A percentile compares a stretch with the other conserved stretches of the same genome.
phyloP scores from a whole-genome alignment of 2,329 filamentous ascomycete genomes.

The Epichloe gansuensis region DNA sequence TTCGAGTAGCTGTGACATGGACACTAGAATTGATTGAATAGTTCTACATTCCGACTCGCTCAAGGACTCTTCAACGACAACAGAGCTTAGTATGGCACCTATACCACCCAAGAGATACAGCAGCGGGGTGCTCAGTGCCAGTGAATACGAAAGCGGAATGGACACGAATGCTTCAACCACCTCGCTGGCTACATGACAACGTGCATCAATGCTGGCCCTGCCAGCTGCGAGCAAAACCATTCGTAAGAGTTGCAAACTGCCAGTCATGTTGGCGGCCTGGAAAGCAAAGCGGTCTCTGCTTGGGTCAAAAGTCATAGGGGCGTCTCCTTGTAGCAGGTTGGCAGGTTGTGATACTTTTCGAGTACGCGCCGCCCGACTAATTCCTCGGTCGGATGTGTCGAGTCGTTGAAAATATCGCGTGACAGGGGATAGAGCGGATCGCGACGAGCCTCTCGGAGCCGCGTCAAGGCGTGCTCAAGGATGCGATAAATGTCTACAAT shows the following conservation, averaged over 20 bases:
- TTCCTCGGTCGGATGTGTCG: constrained; percentile 9
- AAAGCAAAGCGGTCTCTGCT: constrained; percentile 21
- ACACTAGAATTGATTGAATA: constrained; percentile 18
- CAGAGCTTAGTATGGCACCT: constrained; percentile 20
- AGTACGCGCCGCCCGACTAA: constrained; percentile 13
- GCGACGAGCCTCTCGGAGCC: constrained; percentile 11
- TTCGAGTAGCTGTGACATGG: constrained; percentile 20
- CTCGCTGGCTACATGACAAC: constrained; percentile 18
- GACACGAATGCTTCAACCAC: constrained; percentile 17
- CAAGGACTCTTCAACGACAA: constrained; percentile 19
- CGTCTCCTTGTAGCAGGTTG: constrained; percentile 17
- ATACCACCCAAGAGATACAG: constrained; percentile 22
- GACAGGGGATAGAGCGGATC: constrained; percentile 8
- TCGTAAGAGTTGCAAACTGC: constrained; percentile 20
- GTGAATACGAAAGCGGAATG: constrained; percentile 9
- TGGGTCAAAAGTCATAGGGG: constrained; percentile 14
- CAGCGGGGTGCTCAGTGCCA: constrained; percentile 21
- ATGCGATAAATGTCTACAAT: constrained; percentile 44
- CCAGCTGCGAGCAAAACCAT: constrained; percentile 19
- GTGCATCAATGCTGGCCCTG: constrained; percentile 16
- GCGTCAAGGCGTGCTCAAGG: constrained; percentile 35
- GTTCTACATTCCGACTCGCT: constrained; percentile 16
- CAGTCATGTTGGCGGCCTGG: constrained; percentile 25
- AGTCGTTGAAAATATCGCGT: constrained; percentile 12
- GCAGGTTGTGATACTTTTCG: constrained; percentile 16